Evolutionary conservation across 2,329 filamentous ascomycete genomes (phyloP).

Genomic region (Gaeumannomyces tritici): DNA sequence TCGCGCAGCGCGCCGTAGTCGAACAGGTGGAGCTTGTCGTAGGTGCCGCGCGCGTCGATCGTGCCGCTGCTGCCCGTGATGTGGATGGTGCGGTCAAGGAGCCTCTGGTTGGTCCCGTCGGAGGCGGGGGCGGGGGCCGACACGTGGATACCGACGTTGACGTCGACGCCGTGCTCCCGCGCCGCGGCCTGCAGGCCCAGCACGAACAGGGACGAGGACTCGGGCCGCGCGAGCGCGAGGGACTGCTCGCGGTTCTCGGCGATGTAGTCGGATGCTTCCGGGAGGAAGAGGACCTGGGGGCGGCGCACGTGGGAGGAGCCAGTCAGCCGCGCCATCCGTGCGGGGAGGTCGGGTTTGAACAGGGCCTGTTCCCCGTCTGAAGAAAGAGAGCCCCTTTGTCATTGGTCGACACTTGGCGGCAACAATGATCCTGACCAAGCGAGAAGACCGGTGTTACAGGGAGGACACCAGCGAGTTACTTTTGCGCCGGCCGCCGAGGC

Average conservation of each 20-base stretch:
- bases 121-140: slow-evolving; percentile 34
- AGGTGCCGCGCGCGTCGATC: slow-evolving; percentile 35
- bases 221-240: slow-evolving; percentile 59
- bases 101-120: slow-evolving; percentile 17
- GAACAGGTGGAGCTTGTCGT: slow-evolving; percentile 90
- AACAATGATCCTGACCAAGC: neutral
- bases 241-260: slow-evolving; percentile 58
- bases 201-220: slow-evolving; percentile 62
- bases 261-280: slow-evolving; percentile 88
- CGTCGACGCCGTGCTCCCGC: slow-evolving; percentile 50
- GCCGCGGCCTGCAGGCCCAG: slow-evolving; percentile 64
- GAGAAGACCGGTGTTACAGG: neutral
- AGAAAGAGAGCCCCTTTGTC: no score
- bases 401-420: no score
- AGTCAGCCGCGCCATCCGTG: no score
- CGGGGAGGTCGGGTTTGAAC: no score
- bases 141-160: slow-evolving; percentile 86
- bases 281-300: slow-evolving; percentile 69
- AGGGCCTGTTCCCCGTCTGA: no score
- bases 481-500: slow-evolving; percentile 71
- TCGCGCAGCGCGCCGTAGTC: slow-evolving; percentile 50
- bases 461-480: slow-evolving; percentile 31
- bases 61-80: slow-evolving; percentile 31
- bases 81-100: slow-evolving; percentile 45
- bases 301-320: no score